Base-by-base conservation (phyloP, 2,329 filamentous ascomycete species). In the Aspergillus viridinutans region DNA sequence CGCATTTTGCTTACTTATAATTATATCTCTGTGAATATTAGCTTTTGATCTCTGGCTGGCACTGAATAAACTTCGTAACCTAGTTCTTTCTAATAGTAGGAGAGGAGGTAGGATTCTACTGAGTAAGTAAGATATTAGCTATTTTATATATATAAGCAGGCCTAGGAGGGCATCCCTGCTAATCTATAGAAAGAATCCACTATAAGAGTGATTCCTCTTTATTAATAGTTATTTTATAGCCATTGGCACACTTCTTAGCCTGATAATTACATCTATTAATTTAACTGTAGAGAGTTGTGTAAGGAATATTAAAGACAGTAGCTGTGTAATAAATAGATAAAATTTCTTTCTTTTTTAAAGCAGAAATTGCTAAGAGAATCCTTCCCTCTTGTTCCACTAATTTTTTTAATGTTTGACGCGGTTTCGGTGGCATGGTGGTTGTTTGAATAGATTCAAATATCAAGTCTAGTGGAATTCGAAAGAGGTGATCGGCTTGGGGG, bases 11-110 rank as follows among this genome's bases (percentile, higher is more conserved):
- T 3, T 45, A 28, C 32, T 55, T 7, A 38, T 57, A 43, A 20
- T 52, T 42, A 28, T 53, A 53, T 21, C 42, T 45, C 26, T 28
- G 32, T 2, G 52, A 55, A 49, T 48, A 60, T 14, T 35, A 42
- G 21, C 23, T 26, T 28, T 40, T 50, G 4, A 58, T 35, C 17
- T 45, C 4, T 40, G 40, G 5, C 50, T 50, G 45, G 49, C n/a
- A n/a, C 35, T 52, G 26, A 23, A 56, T 48, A n/a, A 56, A 58
- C 14, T 58, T 58, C 2, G 17, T 47, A 0, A 56, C 50, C 50
- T 26, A 58, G 3, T 40, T 40, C 35, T 40, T 40, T 40, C 14
- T 4, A 40, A 40, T 40, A 40, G 35, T n/a, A 40, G 14, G 35
- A n/a, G 26, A 14, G 20, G 26, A 28, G 14, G 25, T 50, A 35